Percentiles rank a stretch among this genome's conserved stretches.
Evolutionary conservation across 148 eudicot species (phyloP).

Genomic region (Chenopodium album): DNA sequence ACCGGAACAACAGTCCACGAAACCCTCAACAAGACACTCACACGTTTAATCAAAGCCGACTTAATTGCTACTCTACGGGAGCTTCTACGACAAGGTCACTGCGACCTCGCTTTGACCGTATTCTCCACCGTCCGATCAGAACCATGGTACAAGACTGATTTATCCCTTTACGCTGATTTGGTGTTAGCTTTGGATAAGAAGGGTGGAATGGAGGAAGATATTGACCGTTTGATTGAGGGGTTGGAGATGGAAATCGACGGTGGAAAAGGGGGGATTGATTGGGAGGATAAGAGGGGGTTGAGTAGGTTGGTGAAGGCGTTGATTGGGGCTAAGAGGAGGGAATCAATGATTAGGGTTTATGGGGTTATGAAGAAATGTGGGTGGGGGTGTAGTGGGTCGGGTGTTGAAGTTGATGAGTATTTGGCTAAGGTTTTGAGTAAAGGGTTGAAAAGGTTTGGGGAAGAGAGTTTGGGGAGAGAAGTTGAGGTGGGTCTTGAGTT

Average conservation of each 20-base stretch:
- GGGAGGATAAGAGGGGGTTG: slow-evolving; percentile 60
- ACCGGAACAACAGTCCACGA: slow-evolving; percentile 12
- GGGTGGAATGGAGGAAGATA: slow-evolving; percentile 39
- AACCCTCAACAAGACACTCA: slow-evolving; percentile 30
- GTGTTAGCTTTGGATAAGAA: slow-evolving; percentile 40
- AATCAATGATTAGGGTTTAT: slow-evolving; percentile 62
- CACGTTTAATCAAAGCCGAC: slow-evolving; percentile 77
- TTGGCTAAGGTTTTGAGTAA: slow-evolving; percentile 66
- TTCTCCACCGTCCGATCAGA: slow-evolving; percentile 63
- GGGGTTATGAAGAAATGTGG: slow-evolving; percentile 73
- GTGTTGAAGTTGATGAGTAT: slow-evolving; percentile 67
- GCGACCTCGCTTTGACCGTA: slow-evolving; percentile 51
- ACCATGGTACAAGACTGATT: slow-evolving; percentile 45
- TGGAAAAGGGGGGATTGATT: slow-evolving; percentile 24
- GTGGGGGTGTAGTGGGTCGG: slow-evolving; percentile 45
- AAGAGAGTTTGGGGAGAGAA: slow-evolving; percentile 52
- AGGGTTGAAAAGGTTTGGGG: slow-evolving; percentile 69
- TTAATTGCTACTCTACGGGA: slow-evolving; percentile 70
- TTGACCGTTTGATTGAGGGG: slow-evolving; percentile 44
- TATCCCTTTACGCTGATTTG: slow-evolving; percentile 46
- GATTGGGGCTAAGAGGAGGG: slow-evolving; percentile 49
- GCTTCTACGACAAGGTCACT: slow-evolving; percentile 71
- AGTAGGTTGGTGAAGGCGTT: slow-evolving; percentile 58
- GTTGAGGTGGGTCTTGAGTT: slow-evolving; percentile 47
- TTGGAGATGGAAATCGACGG: slow-evolving; percentile 35